Evolutionary conservation across 306 rosid genomes (phyloP).

Genomic region (Dryas octopetala): DNA sequence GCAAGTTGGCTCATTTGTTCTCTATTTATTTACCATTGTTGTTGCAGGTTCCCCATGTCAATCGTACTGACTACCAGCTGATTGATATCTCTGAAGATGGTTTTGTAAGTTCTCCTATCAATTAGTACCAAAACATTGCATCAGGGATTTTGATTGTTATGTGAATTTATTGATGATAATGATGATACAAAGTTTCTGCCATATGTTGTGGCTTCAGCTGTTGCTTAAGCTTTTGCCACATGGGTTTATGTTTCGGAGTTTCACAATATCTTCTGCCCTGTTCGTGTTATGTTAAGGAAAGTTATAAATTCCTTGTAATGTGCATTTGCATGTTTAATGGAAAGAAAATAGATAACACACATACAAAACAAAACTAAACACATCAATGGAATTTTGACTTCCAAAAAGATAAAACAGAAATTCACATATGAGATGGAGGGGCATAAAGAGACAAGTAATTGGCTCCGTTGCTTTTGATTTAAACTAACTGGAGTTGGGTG

Average conservation of each 20-base stretch:
- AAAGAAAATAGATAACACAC: background rate
- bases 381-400: background rate
- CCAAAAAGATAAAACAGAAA: background rate
- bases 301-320: background rate
- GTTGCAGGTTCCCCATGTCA: constrained; percentile 70
- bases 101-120: constrained; percentile 49
- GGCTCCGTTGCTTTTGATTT: background rate
- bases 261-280: background rate
- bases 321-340: background rate
- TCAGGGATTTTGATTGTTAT: background rate
- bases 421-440: background rate
- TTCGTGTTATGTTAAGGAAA: background rate
- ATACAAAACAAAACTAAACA: background rate
- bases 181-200: background rate
- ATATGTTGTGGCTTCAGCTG: too few relatives aligned
- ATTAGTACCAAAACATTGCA: background rate
- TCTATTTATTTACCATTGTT: background rate
- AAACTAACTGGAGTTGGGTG: constrained; percentile 15
- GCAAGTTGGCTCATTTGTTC: background rate
- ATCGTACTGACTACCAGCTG: constrained; percentile 68
- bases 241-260: background rate
- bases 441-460: background rate
- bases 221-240: background rate
- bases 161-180: background rate
- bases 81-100: constrained; percentile 80